Conservation (phyloP, 2,329 filamentous ascomycete genomes). For the Stagonosporopsis vannaccii region DNA sequence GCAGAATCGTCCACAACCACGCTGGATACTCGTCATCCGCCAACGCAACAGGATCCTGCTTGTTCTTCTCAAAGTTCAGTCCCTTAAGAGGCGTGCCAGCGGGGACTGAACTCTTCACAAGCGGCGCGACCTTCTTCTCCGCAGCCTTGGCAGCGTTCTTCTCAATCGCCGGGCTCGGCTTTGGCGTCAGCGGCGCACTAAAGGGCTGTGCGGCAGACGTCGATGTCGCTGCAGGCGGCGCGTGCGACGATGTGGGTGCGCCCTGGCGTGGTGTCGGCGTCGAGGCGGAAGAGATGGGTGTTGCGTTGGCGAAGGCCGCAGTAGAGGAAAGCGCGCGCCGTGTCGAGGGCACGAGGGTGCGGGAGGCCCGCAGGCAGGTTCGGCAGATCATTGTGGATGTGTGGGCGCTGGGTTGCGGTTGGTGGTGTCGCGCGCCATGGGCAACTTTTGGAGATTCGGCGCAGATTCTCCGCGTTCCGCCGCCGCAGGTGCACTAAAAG, state of each 20-base stretch:
- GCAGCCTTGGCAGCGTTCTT: slow-evolving; percentile 33
- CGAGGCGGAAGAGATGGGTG: slow-evolving; percentile 38
- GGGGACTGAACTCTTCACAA: slow-evolving; percentile 59
- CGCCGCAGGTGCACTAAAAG: not conserved
- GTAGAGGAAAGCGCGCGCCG: slow-evolving; percentile 40
- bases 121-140: slow-evolving; percentile 40
- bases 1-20: slow-evolving; percentile 80
- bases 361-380: slow-evolving; percentile 47
- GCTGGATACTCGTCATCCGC: slow-evolving; percentile 78
- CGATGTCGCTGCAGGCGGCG: slow-evolving; percentile 52
- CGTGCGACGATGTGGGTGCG: slow-evolving; percentile 26
- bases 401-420: slow-evolving; percentile 1
- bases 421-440: not conserved
- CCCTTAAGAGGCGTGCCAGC: slow-evolving; percentile 76
- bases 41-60: slow-evolving; percentile 74
- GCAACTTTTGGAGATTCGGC: slow-evolving; percentile 27
- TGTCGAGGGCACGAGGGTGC: slow-evolving; percentile 23
- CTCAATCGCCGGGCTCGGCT: slow-evolving; percentile 31
- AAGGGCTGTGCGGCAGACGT: slow-evolving; percentile 57
- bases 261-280: slow-evolving; percentile 38
- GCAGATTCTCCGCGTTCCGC: not conserved
- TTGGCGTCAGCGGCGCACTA: slow-evolving; percentile 49
- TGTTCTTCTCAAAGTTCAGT: slow-evolving; percentile 79
- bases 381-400: slow-evolving; percentile 49
- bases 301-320: slow-evolving; percentile 29